Evolutionary conservation across 495 filamentous ascomycete species (phyloP), one percentile per base, ranked within the genome.

Genomic region (Penicillium daleae): DNA sequence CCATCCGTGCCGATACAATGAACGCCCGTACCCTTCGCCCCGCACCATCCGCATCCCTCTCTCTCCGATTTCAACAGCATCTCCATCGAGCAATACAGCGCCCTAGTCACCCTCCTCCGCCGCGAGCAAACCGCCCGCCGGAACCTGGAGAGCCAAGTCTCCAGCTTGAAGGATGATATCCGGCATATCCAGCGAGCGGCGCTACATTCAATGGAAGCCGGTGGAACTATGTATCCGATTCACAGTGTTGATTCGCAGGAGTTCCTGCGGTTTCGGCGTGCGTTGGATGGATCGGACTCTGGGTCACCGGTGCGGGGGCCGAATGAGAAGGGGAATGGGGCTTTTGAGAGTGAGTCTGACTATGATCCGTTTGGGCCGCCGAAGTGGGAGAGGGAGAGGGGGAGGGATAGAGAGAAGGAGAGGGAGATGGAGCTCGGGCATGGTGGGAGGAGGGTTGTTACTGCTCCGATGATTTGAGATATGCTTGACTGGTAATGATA

Each of bases 71-170:
- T 67, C 32, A 57, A 70, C 27, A 72, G 69, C 21, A 78, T 87
- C 39, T 86, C 82, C 15, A 78, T 86, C 46, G 82, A 85, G 56
- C 82, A 87, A 55, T 86, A 86, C 65, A 85, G 78, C 60, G 80
- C 82, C 0, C 71, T 87, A 10, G 76, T 86, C 29, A 79, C 77
- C n/a, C 75, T 86, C 0, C 74, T 87, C 21, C 81, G 84, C 8
- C 78, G 82, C 31, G 85, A 87, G 59, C 83, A 86, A 57, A 80
- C 76, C 6, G 84, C 85, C 1, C 82, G 85, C 44, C 71, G 81
- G 32, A 80, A 74, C 37, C 71, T 86, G 2, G 85, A 87, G 68
- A 71, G 74, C 50, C 81, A 87, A 62, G 78, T 87, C 7, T 62
- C 79, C 2, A 64, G 70, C 31, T 73, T 87, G 1, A 81, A 83